Base-by-base conservation (phyloP, 768 basidiomycete species). In the Collybia nuda region DNA sequence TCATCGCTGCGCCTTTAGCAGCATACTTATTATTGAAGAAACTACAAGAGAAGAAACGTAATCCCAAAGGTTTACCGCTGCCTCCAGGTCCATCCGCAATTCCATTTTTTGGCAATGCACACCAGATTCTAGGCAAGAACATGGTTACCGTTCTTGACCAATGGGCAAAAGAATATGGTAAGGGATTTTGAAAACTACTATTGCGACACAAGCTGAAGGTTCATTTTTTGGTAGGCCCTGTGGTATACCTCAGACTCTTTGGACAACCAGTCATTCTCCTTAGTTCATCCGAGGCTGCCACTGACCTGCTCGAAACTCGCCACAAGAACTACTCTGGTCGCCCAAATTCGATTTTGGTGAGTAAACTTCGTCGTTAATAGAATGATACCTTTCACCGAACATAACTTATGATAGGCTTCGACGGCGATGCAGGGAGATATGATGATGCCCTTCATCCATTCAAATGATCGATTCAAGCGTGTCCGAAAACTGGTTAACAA, bases 201-300 rank as follows among this genome's bases (percentile, higher is more conserved):
- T n/a, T n/a, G n/a, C n/a, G n/a, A n/a, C n/a, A n/a, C n/a, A n/a
- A n/a, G n/a, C n/a, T n/a, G n/a, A n/a, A 22, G 9, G 32, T 29
- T 12, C 14, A 28, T 19, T 19, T 23, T 5, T 32, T 32, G 2
- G n/a, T 6, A 6, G 26, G 44, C 5, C 44, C 42, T 18, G 7
- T 51, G 8, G 26, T 49, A 5, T 37, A 29, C 43, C 38, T 42
- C 40, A 39, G 18, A 21, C 49, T 73, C 9, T 68, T 80, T 18
- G 77, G 72, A 2, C 78, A 80, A 48, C 69, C 68, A 40, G 69
- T 79, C 39, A 41, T 81, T 24, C 57, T 82, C 45, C 22, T 82
- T 21, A 81, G 77, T 56, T 71, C 67, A 0, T 58, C 53, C 7
- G 57, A 72, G 22, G 46, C 56, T 1, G 79, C 79, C 8, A 32